Evolutionary conservation across 768 basidiomycete genomes (phyloP).

Genomic region (Tulasnella sp.): DNA sequence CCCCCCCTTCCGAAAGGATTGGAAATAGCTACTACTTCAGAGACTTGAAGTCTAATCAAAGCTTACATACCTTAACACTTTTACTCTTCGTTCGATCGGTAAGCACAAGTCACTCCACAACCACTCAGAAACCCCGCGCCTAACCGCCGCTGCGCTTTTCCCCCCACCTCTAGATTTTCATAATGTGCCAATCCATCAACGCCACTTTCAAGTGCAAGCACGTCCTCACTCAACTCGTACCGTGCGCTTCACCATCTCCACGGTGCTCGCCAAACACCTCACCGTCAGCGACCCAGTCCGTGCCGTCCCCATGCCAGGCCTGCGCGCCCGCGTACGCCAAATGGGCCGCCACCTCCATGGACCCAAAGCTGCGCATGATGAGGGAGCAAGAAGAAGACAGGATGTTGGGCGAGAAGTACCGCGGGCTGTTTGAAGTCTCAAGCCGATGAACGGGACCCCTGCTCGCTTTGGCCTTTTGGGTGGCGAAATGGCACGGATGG

Average conservation of each 20-base stretch:
- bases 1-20: slow-evolving; percentile 3
- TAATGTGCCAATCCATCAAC: slow-evolving; percentile 31
- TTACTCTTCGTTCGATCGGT: neutral
- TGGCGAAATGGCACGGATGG: neutral
- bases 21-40: slow-evolving; percentile 7
- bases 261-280: slow-evolving; percentile 2
- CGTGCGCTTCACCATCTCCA: neutral
- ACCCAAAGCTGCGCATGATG: slow-evolving; percentile 19
- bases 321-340: slow-evolving; percentile 34
- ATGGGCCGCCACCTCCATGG: slow-evolving; percentile 27
- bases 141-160: neutral
- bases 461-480: neutral
- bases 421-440: slow-evolving; percentile 7
- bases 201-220: slow-evolving; percentile 33
- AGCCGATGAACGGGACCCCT: neutral
- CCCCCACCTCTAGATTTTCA: neutral
- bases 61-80: neutral
- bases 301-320: slow-evolving; percentile 14
- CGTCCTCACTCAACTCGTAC: slow-evolving; percentile 28
- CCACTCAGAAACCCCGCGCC: neutral
- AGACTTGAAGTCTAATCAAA: slow-evolving; percentile 14
- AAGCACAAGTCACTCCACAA: neutral
- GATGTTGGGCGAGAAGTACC: slow-evolving; percentile 25
- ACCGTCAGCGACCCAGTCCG: slow-evolving; percentile 8
- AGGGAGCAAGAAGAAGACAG: slow-evolving; percentile 31